A percentile compares a stretch with the other conserved stretches of the same genome.
These are phyloP conservation scores for Cicer bijugum DNA, from an alignment of 306 rosid species.

Conservation along the genomic window DNA sequence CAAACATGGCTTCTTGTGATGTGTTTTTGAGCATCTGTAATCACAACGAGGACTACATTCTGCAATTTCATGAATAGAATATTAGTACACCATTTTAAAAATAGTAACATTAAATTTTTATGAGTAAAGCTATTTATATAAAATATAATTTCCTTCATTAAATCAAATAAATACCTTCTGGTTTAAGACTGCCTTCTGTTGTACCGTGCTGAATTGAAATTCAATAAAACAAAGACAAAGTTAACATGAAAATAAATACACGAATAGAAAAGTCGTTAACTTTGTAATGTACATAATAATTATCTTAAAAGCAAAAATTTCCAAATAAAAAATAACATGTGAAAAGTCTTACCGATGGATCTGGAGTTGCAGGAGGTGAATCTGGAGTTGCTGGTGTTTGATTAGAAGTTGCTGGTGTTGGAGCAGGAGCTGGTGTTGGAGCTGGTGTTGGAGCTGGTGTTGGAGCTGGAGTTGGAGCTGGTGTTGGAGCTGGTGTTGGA, in stretches of 20 bases:
- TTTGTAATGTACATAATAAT: background rate
- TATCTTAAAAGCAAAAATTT: background rate
- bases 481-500: background rate
- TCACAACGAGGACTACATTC: slow-evolving; percentile 61
- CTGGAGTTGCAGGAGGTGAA: background rate
- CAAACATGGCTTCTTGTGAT: slow-evolving; percentile 69
- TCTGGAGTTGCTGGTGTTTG: background rate
- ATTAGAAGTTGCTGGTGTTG: background rate
- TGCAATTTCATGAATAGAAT: slow-evolving; percentile 38
- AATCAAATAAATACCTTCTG: slow-evolving; percentile 51
- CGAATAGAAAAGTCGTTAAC: no score
- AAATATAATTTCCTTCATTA: background rate
- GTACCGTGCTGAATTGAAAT: slow-evolving; percentile 63
- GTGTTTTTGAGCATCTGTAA: slow-evolving; percentile 66
- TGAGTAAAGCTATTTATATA: background rate
- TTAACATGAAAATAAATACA: background rate
- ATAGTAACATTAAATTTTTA: no score
- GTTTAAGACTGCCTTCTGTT: slow-evolving; percentile 78
- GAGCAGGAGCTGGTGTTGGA: background rate
- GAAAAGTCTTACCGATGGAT: slow-evolving; percentile 46
- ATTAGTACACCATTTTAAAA: background rate
- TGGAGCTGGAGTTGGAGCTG: background rate
- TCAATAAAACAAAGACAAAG: slow-evolving; percentile 7
- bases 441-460: background rate
- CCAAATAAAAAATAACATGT: background rate